Evolutionary conservation across 257 asterid species (phyloP), one percentile per base, ranked within the genome.

Genomic region (Gentiana dahurica): DNA sequence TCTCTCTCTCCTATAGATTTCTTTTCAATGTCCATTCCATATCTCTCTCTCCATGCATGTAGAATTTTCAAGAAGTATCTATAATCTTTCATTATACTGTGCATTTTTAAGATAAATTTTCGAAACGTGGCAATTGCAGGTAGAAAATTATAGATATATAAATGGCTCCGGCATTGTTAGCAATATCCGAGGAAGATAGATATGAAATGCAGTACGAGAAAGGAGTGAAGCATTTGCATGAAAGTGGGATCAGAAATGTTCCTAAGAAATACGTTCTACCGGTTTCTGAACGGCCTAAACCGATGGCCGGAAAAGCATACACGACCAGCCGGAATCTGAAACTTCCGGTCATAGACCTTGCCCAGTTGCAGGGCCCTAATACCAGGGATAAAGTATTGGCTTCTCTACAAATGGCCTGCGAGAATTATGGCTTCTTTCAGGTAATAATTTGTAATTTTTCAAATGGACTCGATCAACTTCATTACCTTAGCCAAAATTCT

Each of bases 361-460:
- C 86, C 2, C 70, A 84, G 37, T 39, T 86, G 10, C 76, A 43
- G 37, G 95, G 97, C 2, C 79, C 87, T 24, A 70, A 24, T 24
- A 72, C 76, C 54, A 66, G 96, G 15, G 12, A 76, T 1, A 71
- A 68, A 48, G 87, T 53, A 43, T 82, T 90, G 5, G 5, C 72
- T 2, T 72, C 94, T 34, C 89, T 90, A 1, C 71, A 90, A 34
- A 5, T 66, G 47, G 94, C 96, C 52, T 84, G 95, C 49, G 67
- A 84, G 65, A 82, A 71, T 65, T 82, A 70, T 13, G 97, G 97
- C 0, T 86, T 90, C 60, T 90, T 90, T 15, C 97, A 90, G 95
- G 95, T 87, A 10, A 8, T 56, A 8, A 10, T 6, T 33, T 11
- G 1, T 12, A 2, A 6, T n/a, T 65, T 45, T 9, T 3, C 37